Evolutionary conservation across 2,329 filamentous ascomycete genomes (phyloP), one percentile per base, ranked within the genome.

Genomic region (Zarea fungicola): DNA sequence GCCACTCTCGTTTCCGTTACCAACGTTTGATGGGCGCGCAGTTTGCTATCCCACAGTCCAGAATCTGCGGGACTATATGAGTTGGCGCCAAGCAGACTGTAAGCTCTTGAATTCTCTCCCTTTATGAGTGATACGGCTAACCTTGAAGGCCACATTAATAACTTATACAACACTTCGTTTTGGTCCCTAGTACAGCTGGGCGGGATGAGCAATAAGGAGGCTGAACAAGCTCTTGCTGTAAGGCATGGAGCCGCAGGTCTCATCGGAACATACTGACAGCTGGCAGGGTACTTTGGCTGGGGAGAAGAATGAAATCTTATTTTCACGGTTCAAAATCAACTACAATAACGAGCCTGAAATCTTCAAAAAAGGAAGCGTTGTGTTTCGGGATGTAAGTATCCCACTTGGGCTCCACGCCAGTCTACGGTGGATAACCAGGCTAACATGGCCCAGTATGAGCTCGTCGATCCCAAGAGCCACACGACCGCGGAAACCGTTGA

Each of bases 71-170:
- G 93, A 99, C 70, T 99, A 99, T 66, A 82, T 99, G 76, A 91
- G 87, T 63, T 99, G 93, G 93, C 80, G 93, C 58, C 93, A 99
- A 67, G 93, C 88, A 36, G 93, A 99, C 65, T 97, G 93, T 93
- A 65, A 66, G 84, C n/a, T n/a, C n/a, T 68, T 13, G 4, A 7
- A 6, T 21, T 9, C 13, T n/a, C 13, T 23, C 5, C 8, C 3
- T 11, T 21, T 21, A n/a, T 5, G 6, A 7, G 10, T 2, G 7
- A 21, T 13, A 8, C 11, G 28, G 25, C 39, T 49, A n/a, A 49
- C 13, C 10, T 21, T 0, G 9, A 52, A 92, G 88, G 88, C 56
- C 93, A 99, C 64, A 95, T 99, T 59, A 99, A 99, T 67, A 99
- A 99, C 61, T 78, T 99, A 5, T 99, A 96, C 68, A 99, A 99